These are phyloP conservation scores for Coniochaeta prunicola DNA, from an alignment of 2,329 filamentous ascomycete species.

Conservation along the genomic window DNA sequence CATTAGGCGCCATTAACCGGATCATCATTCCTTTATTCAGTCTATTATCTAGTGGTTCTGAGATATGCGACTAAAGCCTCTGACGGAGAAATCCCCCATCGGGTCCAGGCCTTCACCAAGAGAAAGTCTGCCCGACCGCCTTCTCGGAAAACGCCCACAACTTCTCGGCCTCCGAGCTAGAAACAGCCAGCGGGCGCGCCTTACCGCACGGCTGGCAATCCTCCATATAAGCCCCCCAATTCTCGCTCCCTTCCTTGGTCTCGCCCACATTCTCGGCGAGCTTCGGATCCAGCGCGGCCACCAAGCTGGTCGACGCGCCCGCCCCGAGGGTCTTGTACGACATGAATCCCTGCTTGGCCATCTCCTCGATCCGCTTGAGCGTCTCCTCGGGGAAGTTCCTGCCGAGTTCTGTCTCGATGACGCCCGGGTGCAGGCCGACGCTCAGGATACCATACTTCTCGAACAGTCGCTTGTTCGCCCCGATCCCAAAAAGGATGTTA, in stretches of 20 bases:
- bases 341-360: conserved; percentile 4
- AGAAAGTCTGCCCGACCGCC: conserved; percentile 21
- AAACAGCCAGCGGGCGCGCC: conserved; percentile 14
- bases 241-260: conserved; percentile 20
- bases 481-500: conserved; percentile 39
- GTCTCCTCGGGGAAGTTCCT: conserved; percentile 10
- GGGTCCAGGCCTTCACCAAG: neutral
- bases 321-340: conserved; percentile 10
- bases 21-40: neutral
- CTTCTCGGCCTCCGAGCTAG: conserved; percentile 23
- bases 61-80: neutral
- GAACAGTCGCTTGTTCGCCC: conserved; percentile 42
- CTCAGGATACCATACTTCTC: conserved; percentile 34
- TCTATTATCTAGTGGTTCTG: neutral
- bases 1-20: neutral
- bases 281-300: conserved; percentile 23
- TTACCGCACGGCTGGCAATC: conserved; percentile 25
- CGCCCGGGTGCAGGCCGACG: conserved; percentile 38
- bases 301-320: conserved; percentile 20
- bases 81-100: neutral
- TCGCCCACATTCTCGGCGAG: conserved; percentile 11
- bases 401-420: conserved; percentile 25
- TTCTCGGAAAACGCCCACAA: conserved; percentile 27
- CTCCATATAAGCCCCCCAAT: conserved; percentile 19
- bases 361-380: neutral